Evolutionary conservation across 257 asterid genomes (phyloP), one percentile per base, ranked within the genome.

Genomic region (Plectranthus barbatus): DNA sequence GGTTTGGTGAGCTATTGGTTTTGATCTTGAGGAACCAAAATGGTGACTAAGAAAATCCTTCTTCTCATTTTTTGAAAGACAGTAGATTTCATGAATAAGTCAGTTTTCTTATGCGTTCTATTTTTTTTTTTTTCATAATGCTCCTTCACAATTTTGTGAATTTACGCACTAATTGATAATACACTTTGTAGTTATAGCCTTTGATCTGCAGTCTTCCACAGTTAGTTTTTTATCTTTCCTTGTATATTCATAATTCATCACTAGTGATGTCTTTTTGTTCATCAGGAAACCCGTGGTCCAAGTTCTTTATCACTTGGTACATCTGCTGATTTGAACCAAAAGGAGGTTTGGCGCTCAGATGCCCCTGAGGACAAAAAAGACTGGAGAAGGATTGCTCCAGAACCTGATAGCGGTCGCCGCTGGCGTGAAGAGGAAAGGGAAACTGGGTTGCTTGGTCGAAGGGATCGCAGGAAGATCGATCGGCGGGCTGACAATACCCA

Each of bases 341-440:
- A 85, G 85, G 99, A 90, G 72, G 80, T 57, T 72, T 80, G 86
- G 88, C 96, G 96, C 47, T 56, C 88, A 29, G 99, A 86, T 66
- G 77, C 78, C 0, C 62, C 80, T 9, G 97, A 90, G 64, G 96
- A 93, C 21, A 89, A 82, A 76, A 93, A 85, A 39, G 99, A 93
- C 64, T 79, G 94, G 95, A 87, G 91, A 73, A 87, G 76, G 72
- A 42, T 49, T 62, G 75, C 85, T 23, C 62, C 84, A 0, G 97
- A 90, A 66, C 73, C 81, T 50, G 96, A 93, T 63, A 77, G 84
- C 66, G 94, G 94, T 10, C 84, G 97, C 62, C 95, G 96, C 62
- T 93, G 99, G 99, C 99, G 97, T 70, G 99, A 93, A 75, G 99
- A 93, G 78, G 99, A 93, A 83, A 90, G 99, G 81, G 99, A 93